Conservation (phyloP, 371 early-diverging fungal species). For the Mucor irregularis region DNA sequence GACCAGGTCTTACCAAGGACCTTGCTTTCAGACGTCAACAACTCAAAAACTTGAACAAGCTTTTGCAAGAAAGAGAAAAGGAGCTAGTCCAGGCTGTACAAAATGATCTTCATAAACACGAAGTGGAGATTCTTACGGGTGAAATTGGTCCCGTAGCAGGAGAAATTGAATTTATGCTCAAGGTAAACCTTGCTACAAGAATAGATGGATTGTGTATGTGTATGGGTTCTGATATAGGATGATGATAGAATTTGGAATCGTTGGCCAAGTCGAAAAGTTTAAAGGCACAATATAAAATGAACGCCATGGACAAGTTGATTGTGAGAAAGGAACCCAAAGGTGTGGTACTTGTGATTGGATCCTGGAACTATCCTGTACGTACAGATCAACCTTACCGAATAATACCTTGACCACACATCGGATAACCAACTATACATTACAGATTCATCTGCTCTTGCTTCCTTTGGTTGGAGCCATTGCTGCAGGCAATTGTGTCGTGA, state of each 20-base stretch:
- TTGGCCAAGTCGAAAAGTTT: constrained; percentile 27
- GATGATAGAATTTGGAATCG: constrained; percentile 32
- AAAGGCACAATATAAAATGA: constrained; percentile 38
- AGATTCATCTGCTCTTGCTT: constrained; percentile 61
- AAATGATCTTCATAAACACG: constrained; percentile 67
- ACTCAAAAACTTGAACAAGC: constrained; percentile 55
- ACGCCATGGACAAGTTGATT: constrained; percentile 39
- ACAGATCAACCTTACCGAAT: background rate
- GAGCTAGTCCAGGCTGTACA: constrained; percentile 58
- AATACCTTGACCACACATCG: background rate
- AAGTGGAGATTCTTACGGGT: constrained; percentile 48
- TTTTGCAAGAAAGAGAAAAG: constrained; percentile 64
- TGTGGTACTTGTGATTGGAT: constrained; percentile 66
- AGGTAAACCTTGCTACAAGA: too few species aligned
- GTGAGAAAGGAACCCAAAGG: constrained; percentile 76
- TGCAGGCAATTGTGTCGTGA: constrained; percentile 84
- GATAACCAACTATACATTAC: background rate
- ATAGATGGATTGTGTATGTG: background rate
- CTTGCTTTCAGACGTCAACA: constrained; percentile 66
- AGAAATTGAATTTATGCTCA: constrained; percentile 66
- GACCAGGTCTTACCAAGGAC: constrained; percentile 42
- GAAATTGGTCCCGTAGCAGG: constrained; percentile 67
- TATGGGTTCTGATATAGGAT: background rate
- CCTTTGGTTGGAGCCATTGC: constrained; percentile 90
- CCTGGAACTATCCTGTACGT: constrained; percentile 90